These are phyloP conservation scores for Anacardium occidentale DNA, from an alignment of 345 rosid species.

Conservation along the genomic window DNA sequence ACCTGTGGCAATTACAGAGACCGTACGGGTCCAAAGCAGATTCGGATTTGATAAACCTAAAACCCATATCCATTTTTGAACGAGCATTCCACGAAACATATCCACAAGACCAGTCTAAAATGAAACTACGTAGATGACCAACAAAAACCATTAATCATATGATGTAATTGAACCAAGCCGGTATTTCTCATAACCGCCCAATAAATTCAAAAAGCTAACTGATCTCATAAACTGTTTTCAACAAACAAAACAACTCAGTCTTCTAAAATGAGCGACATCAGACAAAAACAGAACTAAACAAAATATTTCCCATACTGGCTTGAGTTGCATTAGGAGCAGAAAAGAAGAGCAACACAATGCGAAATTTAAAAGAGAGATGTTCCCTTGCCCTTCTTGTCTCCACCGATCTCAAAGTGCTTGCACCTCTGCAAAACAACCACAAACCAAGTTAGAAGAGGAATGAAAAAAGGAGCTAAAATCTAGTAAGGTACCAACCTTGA, in stretches of 20 bases:
- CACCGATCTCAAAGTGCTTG: slow-evolving; percentile 78
- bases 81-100: too few relatives aligned
- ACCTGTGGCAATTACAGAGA: too few relatives aligned
- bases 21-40: too few relatives aligned
- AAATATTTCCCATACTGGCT: background rate
- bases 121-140: too few relatives aligned
- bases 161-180: too few relatives aligned
- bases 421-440: slow-evolving; percentile 42
- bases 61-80: too few relatives aligned
- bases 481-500: slow-evolving; percentile 42
- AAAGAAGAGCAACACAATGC: slow-evolving; percentile 11
- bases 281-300: background rate
- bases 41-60: too few relatives aligned
- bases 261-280: background rate
- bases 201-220: background rate
- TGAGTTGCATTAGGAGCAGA: slow-evolving; percentile 20
- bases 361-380: slow-evolving; percentile 52
- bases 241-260: background rate
- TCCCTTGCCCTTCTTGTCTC: slow-evolving; percentile 74
- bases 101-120: too few relatives aligned
- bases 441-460: background rate
- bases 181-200: background rate
- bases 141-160: too few relatives aligned
- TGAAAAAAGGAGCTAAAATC: background rate
- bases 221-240: background rate